phyloP scores from a whole-genome alignment of 306 rosid genomes.

The Hippophae rhamnoides region DNA sequence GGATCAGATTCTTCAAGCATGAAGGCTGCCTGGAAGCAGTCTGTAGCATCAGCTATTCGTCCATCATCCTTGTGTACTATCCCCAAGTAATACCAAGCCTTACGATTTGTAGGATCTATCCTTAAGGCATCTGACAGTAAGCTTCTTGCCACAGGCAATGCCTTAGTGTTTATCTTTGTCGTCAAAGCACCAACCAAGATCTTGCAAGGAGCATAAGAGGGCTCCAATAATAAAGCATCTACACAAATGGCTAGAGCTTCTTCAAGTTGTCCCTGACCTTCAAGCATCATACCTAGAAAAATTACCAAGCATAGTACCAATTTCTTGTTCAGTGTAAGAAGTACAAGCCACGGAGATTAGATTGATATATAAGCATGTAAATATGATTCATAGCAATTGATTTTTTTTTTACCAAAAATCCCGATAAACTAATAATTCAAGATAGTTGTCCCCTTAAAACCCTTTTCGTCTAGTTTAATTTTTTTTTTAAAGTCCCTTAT shows the following conservation, averaged over 20 bases:
- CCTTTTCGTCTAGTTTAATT: no score
- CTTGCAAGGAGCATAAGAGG: constrained; percentile 61
- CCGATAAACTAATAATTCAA: no score
- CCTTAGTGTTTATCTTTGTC: constrained; percentile 42
- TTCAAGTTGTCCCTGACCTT: constrained; percentile 46
- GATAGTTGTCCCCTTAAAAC: no score
- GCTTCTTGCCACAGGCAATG: constrained; percentile 64
- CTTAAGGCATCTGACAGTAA: constrained; percentile 69
- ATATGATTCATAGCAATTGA: no score
- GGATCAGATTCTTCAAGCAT: constrained; percentile 93
- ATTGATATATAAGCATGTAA: neutral
- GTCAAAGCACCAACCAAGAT: constrained; percentile 40
- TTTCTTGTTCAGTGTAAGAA: neutral
- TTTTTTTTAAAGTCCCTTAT: no score
- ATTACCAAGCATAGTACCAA: constrained; percentile 8
- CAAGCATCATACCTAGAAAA: constrained; percentile 52
- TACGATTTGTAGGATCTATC: constrained; percentile 67
- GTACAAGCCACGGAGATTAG: neutral
- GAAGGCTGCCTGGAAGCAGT: constrained; percentile 93
- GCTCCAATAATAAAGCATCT: constrained; percentile 52
- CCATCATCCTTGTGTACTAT: constrained; percentile 67
- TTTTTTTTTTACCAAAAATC: no score
- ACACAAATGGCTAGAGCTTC: constrained; percentile 47
- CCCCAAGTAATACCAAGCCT: constrained; percentile 82
- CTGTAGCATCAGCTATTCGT: constrained; percentile 60